phyloP scores from a whole-genome alignment of 129 eudicot genomes.

The Chrysanthemum seticuspe region DNA sequence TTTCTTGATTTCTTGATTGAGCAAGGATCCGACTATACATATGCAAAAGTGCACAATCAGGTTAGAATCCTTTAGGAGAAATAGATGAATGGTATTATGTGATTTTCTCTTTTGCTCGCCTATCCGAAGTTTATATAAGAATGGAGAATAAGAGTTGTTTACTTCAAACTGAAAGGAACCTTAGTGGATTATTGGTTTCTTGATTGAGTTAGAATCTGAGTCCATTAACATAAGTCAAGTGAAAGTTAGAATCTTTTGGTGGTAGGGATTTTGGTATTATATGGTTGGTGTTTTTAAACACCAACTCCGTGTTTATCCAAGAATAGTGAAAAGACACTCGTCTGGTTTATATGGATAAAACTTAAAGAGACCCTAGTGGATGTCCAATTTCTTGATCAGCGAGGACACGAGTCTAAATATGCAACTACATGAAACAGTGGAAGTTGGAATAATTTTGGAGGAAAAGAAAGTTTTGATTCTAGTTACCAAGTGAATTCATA shows the following conservation, averaged over 20 bases:
- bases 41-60: conserved; percentile 13
- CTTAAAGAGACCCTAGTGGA: conserved; percentile 19
- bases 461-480: conserved; percentile 18
- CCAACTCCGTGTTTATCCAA: conserved; percentile 18
- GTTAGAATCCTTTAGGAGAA: conserved; percentile 14
- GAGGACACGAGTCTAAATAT: conserved; percentile 24
- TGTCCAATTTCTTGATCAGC: conserved; percentile 29
- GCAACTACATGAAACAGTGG: conserved; percentile 25
- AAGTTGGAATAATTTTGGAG: conserved; percentile 31
- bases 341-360: conserved; percentile 8
- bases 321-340: conserved; percentile 17
- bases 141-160: conserved; percentile 8
- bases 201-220: conserved; percentile 21
- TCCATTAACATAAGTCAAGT: conserved; percentile 19
- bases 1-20: conserved; percentile 25
- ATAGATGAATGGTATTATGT: conserved; percentile 15
- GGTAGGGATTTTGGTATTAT: conserved; percentile 26
- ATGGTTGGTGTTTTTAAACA: conserved; percentile 20
- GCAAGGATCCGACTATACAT: not conserved
- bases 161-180: conserved; percentile 19
- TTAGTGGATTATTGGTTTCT: conserved; percentile 27
- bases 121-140: conserved; percentile 30
- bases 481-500: conserved; percentile 16
- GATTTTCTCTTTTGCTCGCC: conserved; percentile 7
- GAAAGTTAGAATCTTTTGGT: conserved; percentile 34